Evolutionary conservation across 768 basidiomycete genomes (phyloP), one percentile per base, ranked within the genome.

Genomic region (Neoboletus brunneissimus): DNA sequence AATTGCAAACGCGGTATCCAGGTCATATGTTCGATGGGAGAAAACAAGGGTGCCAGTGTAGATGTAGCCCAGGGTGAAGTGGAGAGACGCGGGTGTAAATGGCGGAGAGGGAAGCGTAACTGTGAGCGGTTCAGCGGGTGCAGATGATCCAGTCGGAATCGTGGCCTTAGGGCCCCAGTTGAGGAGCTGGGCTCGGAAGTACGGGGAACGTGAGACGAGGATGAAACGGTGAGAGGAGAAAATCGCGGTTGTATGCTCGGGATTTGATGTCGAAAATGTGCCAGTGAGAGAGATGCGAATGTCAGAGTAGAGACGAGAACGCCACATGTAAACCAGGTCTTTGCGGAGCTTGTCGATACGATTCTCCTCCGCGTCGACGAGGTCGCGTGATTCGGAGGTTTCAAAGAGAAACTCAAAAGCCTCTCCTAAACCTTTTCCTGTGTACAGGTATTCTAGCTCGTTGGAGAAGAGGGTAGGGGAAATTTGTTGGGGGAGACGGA

Each of bases 261-360:
- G 84, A 53, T 81, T 80, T 1, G 79, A 68, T 1, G 85, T 82
- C 1, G 82, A 85, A 63, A 85, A 87, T 55, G 80, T 84, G 47
- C 87, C 87, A 0, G 84, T 82, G 57, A 95, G 81, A 0, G 87
- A 81, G 53, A 98, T 86, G 51, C 88, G 84, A 23, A 96, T 84
- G 71, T 98, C 96, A 2, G 93, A 91, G 69, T 94, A 98, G 18
- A 98, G 84, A 48, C 94, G 85, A 13, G 89, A 91, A 32, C 96
- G 77, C 96, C 95, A 98, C 93, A 94, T 96, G 77, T 88, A 97
- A 23, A 95, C 90, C 29, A 97, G 79, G 67, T 98, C 96, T 72
- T 93, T 92, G 57, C 92, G 84, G 11, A 97, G 82, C 73, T 94
- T 91, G 71, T 93, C 91, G 40, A 91, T 75, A 15, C 91, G 78